Base-by-base conservation (phyloP, 352 stramenopile species). In the Phytopythium chamaehyphon region DNA sequence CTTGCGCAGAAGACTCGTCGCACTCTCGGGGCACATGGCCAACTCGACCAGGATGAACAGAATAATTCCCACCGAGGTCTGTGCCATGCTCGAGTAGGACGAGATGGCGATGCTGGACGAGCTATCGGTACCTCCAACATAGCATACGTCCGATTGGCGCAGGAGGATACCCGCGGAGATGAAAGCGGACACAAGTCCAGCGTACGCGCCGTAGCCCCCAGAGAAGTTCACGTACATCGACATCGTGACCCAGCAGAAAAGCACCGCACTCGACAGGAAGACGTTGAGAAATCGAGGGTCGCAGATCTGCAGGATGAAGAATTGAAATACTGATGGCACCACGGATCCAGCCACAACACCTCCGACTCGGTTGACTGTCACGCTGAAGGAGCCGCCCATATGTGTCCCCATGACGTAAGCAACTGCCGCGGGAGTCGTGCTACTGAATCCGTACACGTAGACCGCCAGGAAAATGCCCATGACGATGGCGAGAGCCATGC, bases 361-460 rank as follows among this genome's bases (percentile, higher is more conserved):
- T 12, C 73, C 83, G 11, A 93, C 83, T 59, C 83, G 83, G 18
- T 90, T 90, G 57, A 89, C 73, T 0, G 83, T 93, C 14, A 88
- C 69, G 16, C 76, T 83, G 53, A 93, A 93, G 1, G 77, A 90
- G 10, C 80, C 79, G 31, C 83, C 83, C 38, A 93, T 77, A 49
- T 83, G 64, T 36, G 83, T 89, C 2, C 83, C 76, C 76, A 93
- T 90, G 44, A 93, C 74, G 65, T 88, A 90, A 0, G 77, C 78
- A 11, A 93, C 64, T 0, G 79, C 68, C 0, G 64, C 66, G 1
- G 83, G 77, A 1, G 76, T 81, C n/a, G 78, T 90, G 10, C 60
- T 67, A 33, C 72, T 86, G 60, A 85, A 93, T 24, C 59, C 74
- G 62, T 90, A 93, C 1, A 90, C 61, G 55, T 89, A 89, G 18